Conservation (phyloP, 2,329 filamentous ascomycete species). For the Cytospora chrysosperma region DNA sequence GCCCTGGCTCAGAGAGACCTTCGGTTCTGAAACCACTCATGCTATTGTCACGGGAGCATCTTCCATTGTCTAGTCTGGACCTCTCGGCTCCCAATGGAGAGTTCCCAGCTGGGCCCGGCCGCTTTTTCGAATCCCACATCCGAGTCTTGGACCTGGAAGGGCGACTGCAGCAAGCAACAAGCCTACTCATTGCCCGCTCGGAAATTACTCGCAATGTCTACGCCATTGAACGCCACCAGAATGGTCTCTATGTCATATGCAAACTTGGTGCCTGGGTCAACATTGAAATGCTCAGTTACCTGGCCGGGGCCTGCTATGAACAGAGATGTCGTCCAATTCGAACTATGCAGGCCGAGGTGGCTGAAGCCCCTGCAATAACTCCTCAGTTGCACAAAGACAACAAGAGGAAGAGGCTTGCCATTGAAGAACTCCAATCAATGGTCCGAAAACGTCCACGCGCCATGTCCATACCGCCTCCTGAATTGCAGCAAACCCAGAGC, state of each 20-base stretch:
- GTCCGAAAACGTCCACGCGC: slow-evolving; percentile 53
- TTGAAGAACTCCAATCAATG: slow-evolving; percentile 62
- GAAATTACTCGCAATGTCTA: slow-evolving; percentile 55
- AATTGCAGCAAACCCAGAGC: slow-evolving; percentile 27
- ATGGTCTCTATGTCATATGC: slow-evolving; percentile 65
- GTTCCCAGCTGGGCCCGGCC: slow-evolving; percentile 45
- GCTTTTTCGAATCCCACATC: slow-evolving; percentile 61
- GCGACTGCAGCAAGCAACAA: slow-evolving; percentile 57
- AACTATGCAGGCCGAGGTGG: slow-evolving; percentile 12
- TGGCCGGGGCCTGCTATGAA: slow-evolving; percentile 48
- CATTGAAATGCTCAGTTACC: slow-evolving; percentile 49
- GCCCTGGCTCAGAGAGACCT: slow-evolving; percentile 41
- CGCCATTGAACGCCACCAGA: slow-evolving; percentile 64
- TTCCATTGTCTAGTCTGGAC: slow-evolving; percentile 63
- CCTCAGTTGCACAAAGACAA: slow-evolving; percentile 48
- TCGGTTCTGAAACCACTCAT: slow-evolving; percentile 59
- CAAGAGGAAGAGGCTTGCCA: slow-evolving; percentile 58
- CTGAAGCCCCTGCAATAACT: slow-evolving; percentile 38
- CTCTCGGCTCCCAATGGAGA: slow-evolving; percentile 49
- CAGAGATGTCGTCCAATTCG: slow-evolving; percentile 32
- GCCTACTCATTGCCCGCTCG: slow-evolving; percentile 61
- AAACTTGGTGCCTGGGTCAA: slow-evolving; percentile 67
- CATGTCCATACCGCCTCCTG: slow-evolving; percentile 41
- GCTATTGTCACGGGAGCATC: slow-evolving; percentile 59
- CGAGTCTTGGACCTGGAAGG: slow-evolving; percentile 63